Conservation (phyloP, 176 grass and related monocot species). For the Triticum monococcum region DNA sequence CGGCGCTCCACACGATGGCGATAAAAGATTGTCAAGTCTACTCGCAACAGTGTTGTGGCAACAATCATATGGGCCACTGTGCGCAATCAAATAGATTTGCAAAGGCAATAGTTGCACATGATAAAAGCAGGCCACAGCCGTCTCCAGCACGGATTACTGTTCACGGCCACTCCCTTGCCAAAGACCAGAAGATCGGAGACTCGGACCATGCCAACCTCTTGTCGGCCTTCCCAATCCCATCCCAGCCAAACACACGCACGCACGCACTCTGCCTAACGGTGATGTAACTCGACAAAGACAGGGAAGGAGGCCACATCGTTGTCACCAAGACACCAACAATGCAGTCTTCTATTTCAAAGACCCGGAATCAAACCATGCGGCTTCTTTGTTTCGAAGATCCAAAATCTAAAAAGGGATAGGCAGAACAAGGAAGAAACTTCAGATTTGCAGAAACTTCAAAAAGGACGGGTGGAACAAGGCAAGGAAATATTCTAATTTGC, state of each 20-base stretch:
- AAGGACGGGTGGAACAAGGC: neutral
- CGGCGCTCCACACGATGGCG: too few species aligned
- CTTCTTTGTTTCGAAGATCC: neutral
- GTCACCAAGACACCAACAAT: too few species aligned
- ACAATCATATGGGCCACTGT: neutral
- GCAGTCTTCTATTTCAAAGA: neutral
- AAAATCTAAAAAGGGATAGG: neutral
- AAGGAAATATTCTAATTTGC: neutral
- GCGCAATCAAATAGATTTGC: neutral
- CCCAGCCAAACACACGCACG: neutral
- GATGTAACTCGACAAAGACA: neutral
- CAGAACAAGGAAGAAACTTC: too few species aligned
- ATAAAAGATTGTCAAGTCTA: neutral
- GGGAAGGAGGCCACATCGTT: neutral
- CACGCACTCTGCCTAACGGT: neutral
- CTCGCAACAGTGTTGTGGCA: neutral
- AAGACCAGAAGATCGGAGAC: neutral
- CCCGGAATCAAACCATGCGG: neutral
- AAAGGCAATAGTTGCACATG: neutral
- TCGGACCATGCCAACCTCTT: neutral
- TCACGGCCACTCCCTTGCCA: neutral
- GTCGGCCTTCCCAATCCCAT: neutral
- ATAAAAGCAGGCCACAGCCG: neutral
- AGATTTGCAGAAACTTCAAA: neutral
- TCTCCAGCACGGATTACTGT: neutral